Conservation (phyloP, 345 rosid species). For the Crucihimalaya himalaica region DNA sequence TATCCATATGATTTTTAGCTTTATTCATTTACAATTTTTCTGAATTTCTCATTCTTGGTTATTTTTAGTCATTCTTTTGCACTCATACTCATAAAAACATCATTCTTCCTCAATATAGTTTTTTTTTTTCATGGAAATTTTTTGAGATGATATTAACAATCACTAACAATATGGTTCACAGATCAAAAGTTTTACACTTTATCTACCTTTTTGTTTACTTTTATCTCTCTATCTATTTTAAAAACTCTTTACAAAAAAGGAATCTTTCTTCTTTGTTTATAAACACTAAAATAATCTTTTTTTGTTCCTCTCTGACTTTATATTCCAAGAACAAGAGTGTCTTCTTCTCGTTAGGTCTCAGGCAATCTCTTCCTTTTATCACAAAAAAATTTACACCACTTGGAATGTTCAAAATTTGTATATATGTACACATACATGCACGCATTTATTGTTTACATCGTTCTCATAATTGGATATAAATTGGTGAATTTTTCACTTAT, state of each 20-base stretch:
- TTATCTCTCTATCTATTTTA: neutral
- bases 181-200: conserved; percentile 23
- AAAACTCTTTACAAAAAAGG: neutral
- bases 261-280: conserved; percentile 18
- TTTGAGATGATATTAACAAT: neutral
- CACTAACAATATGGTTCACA: neutral
- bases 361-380: neutral
- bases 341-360: neutral
- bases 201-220: conserved; percentile 1
- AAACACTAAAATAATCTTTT: neutral
- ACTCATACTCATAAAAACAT: neutral
- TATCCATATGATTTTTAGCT: neutral
- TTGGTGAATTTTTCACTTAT: neutral
- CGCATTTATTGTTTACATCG: neutral
- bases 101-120: neutral
- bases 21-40: neutral
- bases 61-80: neutral
- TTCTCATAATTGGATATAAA: neutral
- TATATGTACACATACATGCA: neutral
- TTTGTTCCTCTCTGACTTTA: neutral
- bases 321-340: neutral
- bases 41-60: conserved; percentile 1
- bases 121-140: neutral
- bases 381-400: neutral
- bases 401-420: neutral